Base-by-base conservation (phyloP, 495 filamentous ascomycete genomes). In the Podospora tetraspora region DNA sequence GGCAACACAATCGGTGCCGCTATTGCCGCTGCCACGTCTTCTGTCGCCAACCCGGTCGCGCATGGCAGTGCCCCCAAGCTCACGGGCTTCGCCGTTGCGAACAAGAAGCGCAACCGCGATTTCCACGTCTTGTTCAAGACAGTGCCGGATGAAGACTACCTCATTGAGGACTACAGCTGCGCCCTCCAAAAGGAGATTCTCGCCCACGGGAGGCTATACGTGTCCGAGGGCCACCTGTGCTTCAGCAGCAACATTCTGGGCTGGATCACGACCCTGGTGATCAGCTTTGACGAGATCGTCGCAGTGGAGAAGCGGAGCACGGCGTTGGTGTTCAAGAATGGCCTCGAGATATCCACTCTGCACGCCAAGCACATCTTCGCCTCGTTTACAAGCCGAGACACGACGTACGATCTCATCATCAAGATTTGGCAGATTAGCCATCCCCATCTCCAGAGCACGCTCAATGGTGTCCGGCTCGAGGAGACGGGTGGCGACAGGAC, bases 181-280 rank as follows among this genome's bases (percentile, higher is more conserved):
- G 95, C 95, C 19, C 78, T 99, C 21, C 95, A 99, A 76, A 88
- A 92, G 63, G 95, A 99, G 75, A 99, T 99, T 67, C 89, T 99
- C 59, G 86, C 96, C 12, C 94, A 97, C 70, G 95, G 95, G 2
- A 87, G 95, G 56, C 85, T 99, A 16, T 99, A 99, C 73, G 90
- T 99, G 30, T 97, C 94, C 0, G 95, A 99, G 79, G 93, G 94
- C 5, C 94, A 99, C 71, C 89, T 99, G 43, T 99, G 95, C 81
- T 99, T 99, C 79, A 96, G 93, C 68, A 98, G 95, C 78, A 99
- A 99, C 75, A 99, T 99, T 63, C 85, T 99, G 43, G 95, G 95
- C 43, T 99, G 95, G 95, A 88, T 96, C 1, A 99, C 96, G 1
- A 98, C 93, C 4, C 81, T 98, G 30, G 94, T 99, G 57, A 97